Evolutionary conservation across 2,329 filamentous ascomycete genomes (phyloP), one percentile per base, ranked within the genome.

Genomic region (Boeremia lycopersici): DNA sequence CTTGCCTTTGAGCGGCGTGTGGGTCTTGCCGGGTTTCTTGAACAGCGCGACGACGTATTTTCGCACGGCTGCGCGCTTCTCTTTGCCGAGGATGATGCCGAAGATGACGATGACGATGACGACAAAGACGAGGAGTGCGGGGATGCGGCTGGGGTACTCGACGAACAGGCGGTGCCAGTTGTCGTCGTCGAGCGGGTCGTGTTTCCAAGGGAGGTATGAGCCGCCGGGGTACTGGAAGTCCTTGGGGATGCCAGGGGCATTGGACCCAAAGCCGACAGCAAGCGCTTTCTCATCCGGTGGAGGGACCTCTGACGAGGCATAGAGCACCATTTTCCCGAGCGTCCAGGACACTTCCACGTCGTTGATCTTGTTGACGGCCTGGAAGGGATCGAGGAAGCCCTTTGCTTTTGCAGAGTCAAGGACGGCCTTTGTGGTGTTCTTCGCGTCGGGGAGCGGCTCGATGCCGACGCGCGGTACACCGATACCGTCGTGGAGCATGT

Each of bases 301-400:
- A 1, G 90, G 88, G 6, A 99, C 82, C 72, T 97, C 91, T 3
- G 91, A 95, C 0, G 93, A 88, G 4, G 95, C 95, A 66, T 98
- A 98, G 4, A 99, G 84, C 6, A 99, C 85, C 84, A 98, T 97
- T 72, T 97, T 96, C 1, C 95, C 95, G 5, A 99, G 79, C 0
- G 95, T 98, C 95, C 95, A 99, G 78, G 91, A 96, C 15, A 99
- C 89, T 78, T 99, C 96, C 6, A 92, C 88, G 15, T 88, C 90
- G 63, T 92, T 86, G 63, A 99, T 93, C 74, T 95, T 95, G 75
- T 99, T 87, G 28, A 98, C 89, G 0, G 95, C 91, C 72, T 93
- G 90, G 78, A 99, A 99, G 0, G 93, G 86, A 64, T 95, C 88
- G 4, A 91, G 74, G 65, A 90, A 95, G 0, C 89, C 89, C 64